Evolutionary conservation across 495 filamentous ascomycete species (phyloP).

Genomic region (Parmelia sp.): DNA sequence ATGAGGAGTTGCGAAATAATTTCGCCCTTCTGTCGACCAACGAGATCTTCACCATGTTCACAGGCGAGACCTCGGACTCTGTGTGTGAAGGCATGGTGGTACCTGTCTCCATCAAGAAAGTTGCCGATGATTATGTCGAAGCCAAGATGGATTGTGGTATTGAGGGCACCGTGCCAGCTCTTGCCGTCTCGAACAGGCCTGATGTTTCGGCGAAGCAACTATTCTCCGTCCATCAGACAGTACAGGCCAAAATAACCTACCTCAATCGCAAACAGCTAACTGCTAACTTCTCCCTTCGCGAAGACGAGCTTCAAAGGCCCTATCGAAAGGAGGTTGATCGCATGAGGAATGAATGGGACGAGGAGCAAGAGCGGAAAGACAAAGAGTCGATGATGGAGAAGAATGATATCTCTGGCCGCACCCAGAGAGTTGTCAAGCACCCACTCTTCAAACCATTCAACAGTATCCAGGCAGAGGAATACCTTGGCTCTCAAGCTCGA

Average conservation of each 20-base stretch:
- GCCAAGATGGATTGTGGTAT: slow-evolving; percentile 90
- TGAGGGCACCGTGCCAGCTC: slow-evolving; percentile 73
- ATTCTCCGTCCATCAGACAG: slow-evolving; percentile 70
- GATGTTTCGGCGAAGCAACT: slow-evolving; percentile 49
- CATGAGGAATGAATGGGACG: slow-evolving; percentile 78
- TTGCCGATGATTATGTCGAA: slow-evolving; percentile 86
- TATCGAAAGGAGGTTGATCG: slow-evolving; percentile 60
- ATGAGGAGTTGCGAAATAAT: slow-evolving; percentile 83
- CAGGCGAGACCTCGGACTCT: slow-evolving; percentile 82
- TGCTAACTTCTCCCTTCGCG: slow-evolving; percentile 74
- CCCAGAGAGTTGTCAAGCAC: slow-evolving; percentile 92
- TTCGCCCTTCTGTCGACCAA: slow-evolving; percentile 66
- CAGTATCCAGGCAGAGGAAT: slow-evolving; percentile 87
- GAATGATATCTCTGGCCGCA: slow-evolving; percentile 72
- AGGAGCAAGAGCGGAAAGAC: slow-evolving; percentile 68
- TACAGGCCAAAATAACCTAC: slow-evolving; percentile 78
- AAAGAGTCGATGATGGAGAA: slow-evolving; percentile 70
- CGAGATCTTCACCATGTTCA: slow-evolving; percentile 94
- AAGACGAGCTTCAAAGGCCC: slow-evolving; percentile 67
- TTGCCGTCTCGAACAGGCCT: slow-evolving; percentile 60
- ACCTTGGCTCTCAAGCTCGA: slow-evolving; percentile 70
- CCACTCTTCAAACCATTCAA: slow-evolving; percentile 92
- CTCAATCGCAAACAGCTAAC: slow-evolving; percentile 76
- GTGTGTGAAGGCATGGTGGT: slow-evolving; percentile 85
- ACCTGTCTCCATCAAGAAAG: slow-evolving; percentile 77